phyloP scores from a whole-genome alignment of 2,329 filamentous ascomycete species.

The Alternaria sp. region DNA sequence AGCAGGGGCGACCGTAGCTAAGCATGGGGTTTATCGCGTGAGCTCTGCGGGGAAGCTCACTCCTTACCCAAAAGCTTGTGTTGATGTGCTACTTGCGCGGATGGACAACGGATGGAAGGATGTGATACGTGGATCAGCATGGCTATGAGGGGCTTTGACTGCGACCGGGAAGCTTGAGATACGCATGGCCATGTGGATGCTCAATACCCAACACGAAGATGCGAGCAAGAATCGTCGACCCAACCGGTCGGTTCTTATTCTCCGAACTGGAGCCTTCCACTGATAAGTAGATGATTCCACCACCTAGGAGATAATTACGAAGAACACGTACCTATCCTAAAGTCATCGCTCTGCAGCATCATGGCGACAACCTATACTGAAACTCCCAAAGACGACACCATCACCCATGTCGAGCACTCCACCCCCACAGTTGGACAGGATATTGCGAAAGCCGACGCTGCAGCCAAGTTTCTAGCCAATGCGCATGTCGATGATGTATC shows the following conservation, averaged over 20 bases:
- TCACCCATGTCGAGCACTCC: conserved; percentile 26
- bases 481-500: conserved; percentile 48
- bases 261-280: neutral
- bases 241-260: conserved; percentile 8
- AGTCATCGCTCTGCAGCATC: neutral
- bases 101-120: neutral
- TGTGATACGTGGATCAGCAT: conserved; percentile 15
- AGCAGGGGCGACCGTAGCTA: neutral
- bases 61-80: conserved; percentile 2
- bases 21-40: neutral
- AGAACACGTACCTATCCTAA: neutral
- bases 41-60: conserved; percentile 16
- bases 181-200: neutral
- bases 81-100: neutral
- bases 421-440: neutral
- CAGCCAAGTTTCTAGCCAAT: conserved; percentile 56
- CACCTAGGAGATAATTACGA: neutral
- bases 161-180: neutral
- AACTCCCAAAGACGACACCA: conserved; percentile 21
- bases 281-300: conserved; percentile 10
- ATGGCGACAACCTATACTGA: conserved; percentile 16
- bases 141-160: neutral
- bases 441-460: conserved; percentile 49
- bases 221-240: neutral
- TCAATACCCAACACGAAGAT: neutral